Conservation (phyloP, 495 filamentous ascomycete genomes). For the Xanthoparmelia taractica region DNA sequence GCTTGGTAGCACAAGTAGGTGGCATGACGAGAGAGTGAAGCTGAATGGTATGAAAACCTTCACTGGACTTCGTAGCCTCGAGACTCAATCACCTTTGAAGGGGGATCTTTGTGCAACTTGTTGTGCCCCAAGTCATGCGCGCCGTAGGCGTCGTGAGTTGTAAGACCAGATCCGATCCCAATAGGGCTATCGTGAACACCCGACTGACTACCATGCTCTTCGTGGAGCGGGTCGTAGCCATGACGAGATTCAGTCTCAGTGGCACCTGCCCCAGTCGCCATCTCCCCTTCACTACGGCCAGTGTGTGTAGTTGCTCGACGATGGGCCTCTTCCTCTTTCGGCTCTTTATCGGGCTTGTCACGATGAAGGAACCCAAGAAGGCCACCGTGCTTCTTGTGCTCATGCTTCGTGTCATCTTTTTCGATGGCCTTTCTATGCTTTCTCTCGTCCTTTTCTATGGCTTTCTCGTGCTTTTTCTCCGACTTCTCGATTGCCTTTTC, state of each 20-base stretch:
- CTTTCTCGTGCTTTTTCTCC: slow-evolving; percentile 21
- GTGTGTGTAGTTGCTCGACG: slow-evolving; percentile 4
- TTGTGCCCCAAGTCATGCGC: slow-evolving; percentile 19
- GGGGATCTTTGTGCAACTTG: slow-evolving; percentile 22
- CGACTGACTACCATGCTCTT: slow-evolving; percentile 12
- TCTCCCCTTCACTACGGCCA: slow-evolving; percentile 15
- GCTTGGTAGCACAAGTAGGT: neutral
- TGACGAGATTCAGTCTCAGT: neutral
- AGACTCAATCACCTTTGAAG: slow-evolving; percentile 19
- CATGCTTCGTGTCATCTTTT: slow-evolving; percentile 22
- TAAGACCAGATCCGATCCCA: slow-evolving; percentile 17
- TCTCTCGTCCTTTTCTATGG: slow-evolving; percentile 17
- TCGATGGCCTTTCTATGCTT: slow-evolving; percentile 19
- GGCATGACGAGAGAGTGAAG: neutral
- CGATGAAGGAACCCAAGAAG: slow-evolving; percentile 24
- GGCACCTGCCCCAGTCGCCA: slow-evolving; percentile 13
- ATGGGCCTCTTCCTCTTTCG: slow-evolving; percentile 23
- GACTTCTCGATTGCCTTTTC: slow-evolving; percentile 21
- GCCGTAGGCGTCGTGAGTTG: slow-evolving; percentile 23
- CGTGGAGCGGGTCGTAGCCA: slow-evolving; percentile 7
- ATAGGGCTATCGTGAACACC: slow-evolving; percentile 12
- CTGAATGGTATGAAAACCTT: neutral
- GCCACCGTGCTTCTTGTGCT: slow-evolving; percentile 25
- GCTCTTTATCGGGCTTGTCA: slow-evolving; percentile 23
- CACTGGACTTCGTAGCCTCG: slow-evolving; percentile 8